Base-by-base conservation (phyloP, 2,329 filamentous ascomycete genomes). In the Ceratocystis cacaofunesta region DNA sequence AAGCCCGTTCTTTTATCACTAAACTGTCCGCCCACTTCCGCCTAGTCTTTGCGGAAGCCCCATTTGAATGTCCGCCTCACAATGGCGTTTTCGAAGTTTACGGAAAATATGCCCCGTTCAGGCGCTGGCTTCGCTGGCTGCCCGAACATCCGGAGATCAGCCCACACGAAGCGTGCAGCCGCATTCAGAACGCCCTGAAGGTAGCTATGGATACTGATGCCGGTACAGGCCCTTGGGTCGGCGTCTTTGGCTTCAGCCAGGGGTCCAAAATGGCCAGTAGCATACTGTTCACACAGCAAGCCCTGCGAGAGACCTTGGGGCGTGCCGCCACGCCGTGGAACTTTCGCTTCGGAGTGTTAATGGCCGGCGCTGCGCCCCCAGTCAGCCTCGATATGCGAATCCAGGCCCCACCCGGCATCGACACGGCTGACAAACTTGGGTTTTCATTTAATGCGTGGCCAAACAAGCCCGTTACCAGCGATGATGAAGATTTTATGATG, bases 11-110 rank as follows among this genome's bases (percentile, higher is more conserved):
- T 68, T 70, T 82, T 64, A 72, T 74, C 62, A 69, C 72, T 36
- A 73, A 71, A 30, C 80, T 90, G 0, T 72, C 75, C 57, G 73
- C 79, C 5, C 74, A 79, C 58, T 90, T 90, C 73, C 84, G 88
- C 50, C 80, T 91, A 69, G 84, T 88, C 71, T 92, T 87, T 75
- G 84, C 82, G 69, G 83, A 91, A 70, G 88, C 79, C 0, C 87
- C 88, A 1, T 88, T 85, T 73, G 77, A 79, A 66, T 86, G 83
- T 69, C 72, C 78, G 2, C 76, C 87, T 0, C 85, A 86, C 50
- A 78, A 83, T 0, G 85, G 82, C 69, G 82, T 91, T 15, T 73
- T 83, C 22, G 74, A 79, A 15, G 85, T 89, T 3, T 92, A 89
- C 73, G 80, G 79, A 57, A 79, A 84, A 68, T 80, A 78, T 67